Percentiles rank a stretch among this genome's conserved stretches.
Evolutionary conservation across 2,329 filamentous ascomycete species (phyloP).

Genomic region (Cladobotryum mycophilum): DNA sequence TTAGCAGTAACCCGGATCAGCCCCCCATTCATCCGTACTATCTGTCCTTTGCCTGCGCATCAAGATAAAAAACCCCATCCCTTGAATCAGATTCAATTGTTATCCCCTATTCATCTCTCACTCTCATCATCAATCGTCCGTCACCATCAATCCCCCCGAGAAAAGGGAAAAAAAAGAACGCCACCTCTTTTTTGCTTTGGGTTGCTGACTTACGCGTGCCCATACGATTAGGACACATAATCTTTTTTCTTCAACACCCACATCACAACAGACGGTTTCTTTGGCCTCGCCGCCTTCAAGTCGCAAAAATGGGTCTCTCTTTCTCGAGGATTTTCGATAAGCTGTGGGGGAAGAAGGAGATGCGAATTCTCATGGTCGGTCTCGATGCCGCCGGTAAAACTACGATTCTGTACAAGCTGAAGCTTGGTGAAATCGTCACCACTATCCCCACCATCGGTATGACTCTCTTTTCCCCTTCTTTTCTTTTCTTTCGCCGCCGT

Average conservation of each 20-base stretch:
- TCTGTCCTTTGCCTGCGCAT: slow-evolving; percentile 19
- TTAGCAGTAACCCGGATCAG: background rate
- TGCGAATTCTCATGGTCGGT: slow-evolving; percentile 99
- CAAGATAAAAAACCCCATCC: slow-evolving; percentile 12
- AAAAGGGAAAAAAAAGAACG: slow-evolving; percentile 16
- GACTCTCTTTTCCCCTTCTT: slow-evolving; percentile 20
- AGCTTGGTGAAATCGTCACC: slow-evolving; percentile 98
- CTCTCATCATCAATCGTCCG: slow-evolving; percentile 3
- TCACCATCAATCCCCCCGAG: slow-evolving; percentile 1
- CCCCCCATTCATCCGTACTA: slow-evolving; percentile 13
- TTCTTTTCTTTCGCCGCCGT: background rate
- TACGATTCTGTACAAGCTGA: slow-evolving; percentile 99
- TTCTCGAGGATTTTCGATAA: slow-evolving; percentile 95
- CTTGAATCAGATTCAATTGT: background rate
- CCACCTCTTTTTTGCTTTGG: slow-evolving; percentile 9
- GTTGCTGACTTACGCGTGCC: slow-evolving; percentile 23
- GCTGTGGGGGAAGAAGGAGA: slow-evolving; percentile 99
- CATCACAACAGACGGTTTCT: slow-evolving; percentile 1
- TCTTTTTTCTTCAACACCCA: slow-evolving; percentile 15
- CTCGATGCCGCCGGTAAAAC: slow-evolving; percentile 99
- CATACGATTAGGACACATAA: slow-evolving; percentile 24
- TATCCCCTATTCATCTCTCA: background rate
- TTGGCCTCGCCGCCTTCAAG: slow-evolving; percentile 29
- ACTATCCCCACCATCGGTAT: slow-evolving; percentile 97
- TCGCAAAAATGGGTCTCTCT: slow-evolving; percentile 90